Percentiles rank a stretch among this genome's conserved stretches.
phyloP scores from a whole-genome alignment of 495 filamentous ascomycete species.

The Podospora pseudocomata region DNA sequence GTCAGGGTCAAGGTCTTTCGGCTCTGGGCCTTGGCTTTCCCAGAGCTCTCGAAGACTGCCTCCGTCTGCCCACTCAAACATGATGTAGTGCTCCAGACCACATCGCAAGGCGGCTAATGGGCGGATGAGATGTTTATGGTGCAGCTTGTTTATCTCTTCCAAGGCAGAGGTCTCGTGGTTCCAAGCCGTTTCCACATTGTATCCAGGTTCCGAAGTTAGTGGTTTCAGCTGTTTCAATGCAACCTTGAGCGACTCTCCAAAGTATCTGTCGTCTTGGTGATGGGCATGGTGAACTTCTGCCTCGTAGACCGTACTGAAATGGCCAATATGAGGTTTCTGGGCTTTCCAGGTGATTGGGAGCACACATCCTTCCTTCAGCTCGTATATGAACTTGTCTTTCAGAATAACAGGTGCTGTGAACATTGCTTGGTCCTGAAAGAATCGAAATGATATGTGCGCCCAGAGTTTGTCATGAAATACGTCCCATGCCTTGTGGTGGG shows the following conservation, averaged over 20 bases:
- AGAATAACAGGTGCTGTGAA: slow-evolving; percentile 5
- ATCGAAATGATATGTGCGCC: slow-evolving; percentile 1
- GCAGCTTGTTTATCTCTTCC: slow-evolving; percentile 9
- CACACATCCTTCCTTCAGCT: background rate
- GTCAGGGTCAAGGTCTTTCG: background rate
- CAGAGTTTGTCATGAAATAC: slow-evolving; percentile 1
- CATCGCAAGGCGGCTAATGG: slow-evolving; percentile 7
- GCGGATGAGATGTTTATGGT: slow-evolving; percentile 3
- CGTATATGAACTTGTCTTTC: slow-evolving; percentile 7
- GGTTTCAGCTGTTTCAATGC: slow-evolving; percentile 7
- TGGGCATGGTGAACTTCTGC: background rate
- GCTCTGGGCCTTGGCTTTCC: background rate
- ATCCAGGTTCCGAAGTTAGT: background rate
- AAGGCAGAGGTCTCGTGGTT: slow-evolving; percentile 5
- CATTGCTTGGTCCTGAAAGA: slow-evolving; percentile 10
- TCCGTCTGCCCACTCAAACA: slow-evolving; percentile 15
- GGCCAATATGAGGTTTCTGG: background rate
- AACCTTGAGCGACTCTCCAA: background rate
- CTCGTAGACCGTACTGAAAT: slow-evolving; percentile 6
- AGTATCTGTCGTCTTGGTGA: background rate
- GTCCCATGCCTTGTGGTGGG: background rate
- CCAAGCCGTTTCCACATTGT: background rate
- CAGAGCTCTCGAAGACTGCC: slow-evolving; percentile 10
- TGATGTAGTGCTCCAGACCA: slow-evolving; percentile 6
- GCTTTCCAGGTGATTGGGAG: background rate